Evolutionary conservation across 2,329 filamentous ascomycete species (phyloP), one percentile per base, ranked within the genome.

Genomic region (Daldinia sp.): DNA sequence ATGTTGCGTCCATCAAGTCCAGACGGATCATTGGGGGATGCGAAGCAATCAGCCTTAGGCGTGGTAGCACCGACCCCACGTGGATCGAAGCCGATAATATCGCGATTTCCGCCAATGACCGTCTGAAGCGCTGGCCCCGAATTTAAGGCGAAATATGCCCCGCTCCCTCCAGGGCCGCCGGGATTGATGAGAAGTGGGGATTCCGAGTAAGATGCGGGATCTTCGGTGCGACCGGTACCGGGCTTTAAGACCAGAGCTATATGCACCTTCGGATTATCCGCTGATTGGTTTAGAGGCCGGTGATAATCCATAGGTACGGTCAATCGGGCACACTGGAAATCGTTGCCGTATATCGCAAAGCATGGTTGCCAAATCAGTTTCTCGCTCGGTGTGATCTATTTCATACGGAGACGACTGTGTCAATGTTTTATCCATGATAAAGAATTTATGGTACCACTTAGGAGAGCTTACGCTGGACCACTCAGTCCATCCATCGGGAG

Each of bases 61-160:
- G 77, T 79, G 1, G 81, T 82, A 48, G 75, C 79, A 12, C 79
- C 80, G 46, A 82, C 76, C 56, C 83, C 83, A 18, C 84, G 79
- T 0, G 84, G 84, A 69, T 86, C 84, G 59, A 85, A 86, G 1
- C 83, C 81, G 54, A 86, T 78, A 20, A 86, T 73, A 65, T 85
- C 82, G 68, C 80, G 79, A 44, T 82, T 78, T 0, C 65, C 57
- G 39, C 82, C 83, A 15, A 83, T 73, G 20, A 81, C 69, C 1
- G 68, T 57, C 41, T 82, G 82, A 1, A 85, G 61, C 4, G 59
- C 42, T 2, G 39, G 18, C 18, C 78, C 82, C 6, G 65, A 33
- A 7, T 6, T 15, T 0, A 79, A 61, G 4, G 74, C 73, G 18
- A 82, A 73, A 0, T 53, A 1, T 0, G 79, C 78, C 4, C 83